Percentiles rank a stretch among this genome's conserved stretches.
phyloP scores from a whole-genome alignment of 1,139 yeast genomes.

The Protomyces arabidopsidicola region DNA sequence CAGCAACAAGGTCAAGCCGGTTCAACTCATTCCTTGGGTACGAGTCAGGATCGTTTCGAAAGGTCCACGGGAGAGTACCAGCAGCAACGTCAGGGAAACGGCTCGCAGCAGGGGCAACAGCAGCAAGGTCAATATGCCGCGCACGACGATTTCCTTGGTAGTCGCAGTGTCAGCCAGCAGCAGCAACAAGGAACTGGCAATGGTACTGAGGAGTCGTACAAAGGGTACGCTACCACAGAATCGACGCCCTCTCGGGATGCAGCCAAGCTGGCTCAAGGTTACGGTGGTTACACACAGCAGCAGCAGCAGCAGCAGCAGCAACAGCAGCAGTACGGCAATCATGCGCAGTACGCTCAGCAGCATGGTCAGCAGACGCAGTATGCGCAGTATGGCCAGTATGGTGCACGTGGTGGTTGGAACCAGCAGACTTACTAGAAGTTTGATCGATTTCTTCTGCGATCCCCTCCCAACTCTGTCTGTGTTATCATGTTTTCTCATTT shows the following conservation, averaged over 20 bases:
- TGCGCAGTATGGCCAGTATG: conserved; percentile 23
- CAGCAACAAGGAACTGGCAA: not conserved
- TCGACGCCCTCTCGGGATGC: conserved; percentile 12
- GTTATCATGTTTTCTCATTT: too few species aligned
- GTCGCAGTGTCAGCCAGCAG: conserved; percentile 11
- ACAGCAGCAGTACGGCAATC: not conserved
- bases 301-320: conserved; percentile 9
- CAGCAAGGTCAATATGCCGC: conserved; percentile 9
- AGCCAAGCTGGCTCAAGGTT: conserved; percentile 2
- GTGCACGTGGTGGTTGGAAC: conserved; percentile 8
- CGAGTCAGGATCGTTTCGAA: conserved; percentile 25
- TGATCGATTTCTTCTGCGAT: too few species aligned
- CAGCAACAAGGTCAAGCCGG: not conserved
- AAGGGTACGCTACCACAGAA: conserved; percentile 17
- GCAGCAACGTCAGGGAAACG: not conserved
- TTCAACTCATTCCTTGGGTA: conserved; percentile 9
- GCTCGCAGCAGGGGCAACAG: conserved; percentile 5
- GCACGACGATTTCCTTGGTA: conserved; percentile 13
- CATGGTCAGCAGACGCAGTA: conserved; percentile 1
- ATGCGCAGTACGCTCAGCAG: conserved; percentile 3
- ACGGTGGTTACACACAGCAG: conserved; percentile 2
- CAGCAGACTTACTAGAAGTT: not conserved
- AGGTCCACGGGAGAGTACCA: conserved; percentile 25
- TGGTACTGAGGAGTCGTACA: conserved; percentile 11
- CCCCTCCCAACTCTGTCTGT: too few species aligned